Evolutionary conservation across 352 stramenopile species (phyloP).

Genomic region (Globisporangium takayamanum): DNA sequence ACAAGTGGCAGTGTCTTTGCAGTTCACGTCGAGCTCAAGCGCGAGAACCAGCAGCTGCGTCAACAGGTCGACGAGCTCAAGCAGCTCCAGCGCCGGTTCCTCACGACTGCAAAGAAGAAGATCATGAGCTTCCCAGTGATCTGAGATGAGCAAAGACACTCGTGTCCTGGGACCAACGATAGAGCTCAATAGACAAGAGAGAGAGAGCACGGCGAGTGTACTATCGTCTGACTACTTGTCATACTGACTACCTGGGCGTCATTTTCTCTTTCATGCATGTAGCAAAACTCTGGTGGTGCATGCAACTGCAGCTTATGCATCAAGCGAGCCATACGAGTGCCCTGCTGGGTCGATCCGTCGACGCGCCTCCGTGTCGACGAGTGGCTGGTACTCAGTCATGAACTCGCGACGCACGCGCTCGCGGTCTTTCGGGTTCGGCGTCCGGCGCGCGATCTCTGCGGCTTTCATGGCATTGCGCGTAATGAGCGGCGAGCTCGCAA

Average conservation of each 20-base stretch:
- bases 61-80: slow-evolving; percentile 70
- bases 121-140: slow-evolving; percentile 58
- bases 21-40: slow-evolving; percentile 69
- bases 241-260: neutral
- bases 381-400: slow-evolving; percentile 83
- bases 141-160: slow-evolving; percentile 1
- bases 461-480: slow-evolving; percentile 80
- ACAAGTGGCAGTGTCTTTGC: slow-evolving; percentile 34
- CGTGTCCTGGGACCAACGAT: too few relatives aligned
- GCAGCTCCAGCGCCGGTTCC: slow-evolving; percentile 51
- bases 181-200: too few relatives aligned
- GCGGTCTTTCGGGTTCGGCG: slow-evolving; percentile 71
- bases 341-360: slow-evolving; percentile 68
- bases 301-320: slow-evolving; percentile 27
- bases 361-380: slow-evolving; percentile 45
- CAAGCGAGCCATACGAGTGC: slow-evolving; percentile 76
- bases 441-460: slow-evolving; percentile 70
- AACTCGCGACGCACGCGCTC: slow-evolving; percentile 80
- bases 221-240: neutral
- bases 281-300: slow-evolving; percentile 1
- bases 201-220: too few relatives aligned
- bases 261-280: neutral
- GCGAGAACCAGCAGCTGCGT: slow-evolving; percentile 62
- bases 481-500: slow-evolving; percentile 72
- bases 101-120: slow-evolving; percentile 70